Evolutionary conservation across 2,329 filamentous ascomycete genomes (phyloP).

Genomic region (Aureobasidium sp.): DNA sequence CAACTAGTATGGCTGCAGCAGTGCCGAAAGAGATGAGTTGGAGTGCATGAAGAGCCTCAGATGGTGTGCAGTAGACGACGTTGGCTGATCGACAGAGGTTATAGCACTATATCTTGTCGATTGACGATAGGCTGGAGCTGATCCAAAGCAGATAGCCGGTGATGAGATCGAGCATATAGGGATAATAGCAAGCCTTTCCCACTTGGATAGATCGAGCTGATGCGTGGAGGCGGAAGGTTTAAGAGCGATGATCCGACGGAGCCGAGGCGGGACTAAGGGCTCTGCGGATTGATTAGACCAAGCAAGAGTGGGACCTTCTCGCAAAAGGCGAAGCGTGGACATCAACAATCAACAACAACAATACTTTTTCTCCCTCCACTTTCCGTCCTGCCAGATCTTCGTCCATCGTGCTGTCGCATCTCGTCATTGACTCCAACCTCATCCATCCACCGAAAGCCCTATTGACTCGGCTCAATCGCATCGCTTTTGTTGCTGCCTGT

Average conservation of each 20-base stretch:
- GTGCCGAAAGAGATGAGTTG: not conserved
- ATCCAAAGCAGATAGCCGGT: not conserved
- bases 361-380: slow-evolving; percentile 8
- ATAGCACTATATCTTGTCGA: not conserved
- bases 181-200: not conserved
- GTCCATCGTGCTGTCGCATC: not conserved
- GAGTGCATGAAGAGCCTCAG: not conserved
- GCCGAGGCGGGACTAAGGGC: not conserved
- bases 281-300: not conserved
- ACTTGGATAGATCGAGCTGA: not conserved
- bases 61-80: not conserved
- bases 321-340: slow-evolving; percentile 1
- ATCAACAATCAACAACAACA: slow-evolving; percentile 13
- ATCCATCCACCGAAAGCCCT: not conserved
- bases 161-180: not conserved
- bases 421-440: not conserved
- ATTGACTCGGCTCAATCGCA: not conserved
- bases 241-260: slow-evolving; percentile 1
- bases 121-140: not conserved
- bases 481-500: slow-evolving; percentile 4
- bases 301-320: not conserved
- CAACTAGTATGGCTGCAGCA: not conserved
- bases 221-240: not conserved
- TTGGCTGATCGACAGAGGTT: not conserved
- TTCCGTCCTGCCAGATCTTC: not conserved